Evolutionary conservation across 129 eudicot species (phyloP), one percentile per base, ranked within the genome.

Genomic region (Artemisia argyi): DNA sequence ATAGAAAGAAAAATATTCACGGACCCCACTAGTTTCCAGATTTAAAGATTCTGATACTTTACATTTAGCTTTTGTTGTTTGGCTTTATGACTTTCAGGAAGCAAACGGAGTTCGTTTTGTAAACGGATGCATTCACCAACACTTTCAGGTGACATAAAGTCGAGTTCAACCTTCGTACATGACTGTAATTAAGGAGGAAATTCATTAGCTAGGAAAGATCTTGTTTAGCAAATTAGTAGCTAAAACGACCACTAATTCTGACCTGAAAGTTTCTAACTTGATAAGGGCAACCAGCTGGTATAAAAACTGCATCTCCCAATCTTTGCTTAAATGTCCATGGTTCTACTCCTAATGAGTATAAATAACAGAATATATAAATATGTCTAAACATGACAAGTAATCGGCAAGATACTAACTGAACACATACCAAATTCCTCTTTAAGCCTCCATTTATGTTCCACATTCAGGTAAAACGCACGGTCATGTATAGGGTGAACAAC

Each of bases 401-500:
- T 65, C 14, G 24, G 53, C 13, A 59, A 20, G 28, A 75, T 32
- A 57, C 46, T 20, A 12, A 5, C 20, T 52, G 11, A 61, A 55
- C 13, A 11, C 46, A 26, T 1, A 83, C 91, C 88, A 63, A 49
- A 80, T 76, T 86, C 84, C 61, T 74, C 85, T 80, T 86, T 86
- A 3, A 86, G 88, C 82, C 76, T 83, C 76, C 63, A 58, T 66
- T 86, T 86, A 59, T 86, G 91, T 66, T 83, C 76, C 20, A 18
- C 26, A 30, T 75, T 78, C 62, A 86, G 72, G 80, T 86, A 86
- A 68, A 83, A 78, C 0, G 76, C 54, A 39, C 78, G 82, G 60
- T 86, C 91, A 67, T 86, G 91, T 48, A 86, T 83, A 26, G 84
- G 91, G 73, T 86, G 91, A 71, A 72, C 26, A 49, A 83, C 82